A percentile compares a stretch with the other conserved stretches of the same genome.
Conservation (phyloP, 345 rosid species). For the Angophora floribunda region DNA sequence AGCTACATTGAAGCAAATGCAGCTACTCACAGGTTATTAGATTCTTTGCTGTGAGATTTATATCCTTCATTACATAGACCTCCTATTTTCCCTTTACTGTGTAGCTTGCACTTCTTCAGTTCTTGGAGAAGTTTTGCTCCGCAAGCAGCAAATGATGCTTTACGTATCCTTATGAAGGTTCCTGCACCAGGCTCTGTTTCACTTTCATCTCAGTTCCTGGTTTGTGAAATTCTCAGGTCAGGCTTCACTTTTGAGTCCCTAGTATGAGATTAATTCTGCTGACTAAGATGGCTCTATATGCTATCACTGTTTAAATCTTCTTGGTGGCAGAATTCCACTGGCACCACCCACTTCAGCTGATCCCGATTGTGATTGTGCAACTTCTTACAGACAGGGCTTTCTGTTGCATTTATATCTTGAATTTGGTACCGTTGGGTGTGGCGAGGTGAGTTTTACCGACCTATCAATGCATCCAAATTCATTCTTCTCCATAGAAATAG, state of each 20-base stretch:
- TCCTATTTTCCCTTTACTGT: slow-evolving; percentile 12
- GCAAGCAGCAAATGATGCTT: slow-evolving; percentile 49
- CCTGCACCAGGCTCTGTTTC: slow-evolving; percentile 13
- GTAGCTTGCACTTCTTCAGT: slow-evolving; percentile 26
- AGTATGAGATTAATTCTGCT: not conserved
- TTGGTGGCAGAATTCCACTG: slow-evolving; percentile 47
- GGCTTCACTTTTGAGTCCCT: not conserved
- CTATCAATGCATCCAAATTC: not conserved
- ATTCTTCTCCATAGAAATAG: not conserved
- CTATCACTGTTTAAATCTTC: not conserved
- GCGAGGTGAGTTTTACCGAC: slow-evolving; percentile 53
- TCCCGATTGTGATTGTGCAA: slow-evolving; percentile 9
- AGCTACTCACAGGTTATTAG: slow-evolving; percentile 59
- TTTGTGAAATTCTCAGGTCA: slow-evolving; percentile 33
- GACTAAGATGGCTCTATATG: not conserved
- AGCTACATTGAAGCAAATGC: slow-evolving; percentile 69
- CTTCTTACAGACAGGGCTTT: slow-evolving; percentile 62
- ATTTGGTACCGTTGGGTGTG: slow-evolving; percentile 73
- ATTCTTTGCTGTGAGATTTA: too few species aligned
- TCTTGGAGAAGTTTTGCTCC: slow-evolving; percentile 41
- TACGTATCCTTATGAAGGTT: slow-evolving; percentile 28
- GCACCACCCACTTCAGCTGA: slow-evolving; percentile 60
- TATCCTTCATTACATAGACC: not conserved
- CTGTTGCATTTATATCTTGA: slow-evolving; percentile 66
- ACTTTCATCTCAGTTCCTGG: slow-evolving; percentile 7